These are phyloP conservation scores for Magnaporthiopsis rhizophila DNA, from an alignment of 2,329 filamentous ascomycete species.

Conservation along the genomic window DNA sequence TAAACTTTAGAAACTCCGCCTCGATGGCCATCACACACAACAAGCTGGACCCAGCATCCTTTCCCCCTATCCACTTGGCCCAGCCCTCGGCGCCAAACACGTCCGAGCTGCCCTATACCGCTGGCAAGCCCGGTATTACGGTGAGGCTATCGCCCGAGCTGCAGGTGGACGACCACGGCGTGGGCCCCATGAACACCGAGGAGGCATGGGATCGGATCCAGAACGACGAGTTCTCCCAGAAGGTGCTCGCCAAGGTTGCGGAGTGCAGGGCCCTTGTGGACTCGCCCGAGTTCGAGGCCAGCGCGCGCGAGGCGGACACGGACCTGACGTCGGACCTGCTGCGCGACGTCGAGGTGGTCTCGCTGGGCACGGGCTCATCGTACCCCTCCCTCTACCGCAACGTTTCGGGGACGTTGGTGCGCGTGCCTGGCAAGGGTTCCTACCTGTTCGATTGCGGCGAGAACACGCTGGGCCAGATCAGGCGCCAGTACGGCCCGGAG, in stretches of 20 bases:
- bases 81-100: neutral
- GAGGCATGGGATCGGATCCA: slow-evolving; percentile 23
- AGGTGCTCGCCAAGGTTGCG: slow-evolving; percentile 24
- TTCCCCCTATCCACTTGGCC: slow-evolving; percentile 31
- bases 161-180: slow-evolving; percentile 35
- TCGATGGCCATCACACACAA: slow-evolving; percentile 60
- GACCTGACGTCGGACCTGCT: neutral
- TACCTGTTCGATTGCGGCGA: slow-evolving; percentile 91
- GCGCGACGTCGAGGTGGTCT: slow-evolving; percentile 64
- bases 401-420: slow-evolving; percentile 79
- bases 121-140: slow-evolving; percentile 35
- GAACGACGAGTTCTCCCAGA: slow-evolving; percentile 13
- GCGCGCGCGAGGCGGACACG: slow-evolving; percentile 40
- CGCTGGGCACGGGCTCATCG: slow-evolving; percentile 86
- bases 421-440: slow-evolving; percentile 76
- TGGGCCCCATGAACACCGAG: slow-evolving; percentile 40
- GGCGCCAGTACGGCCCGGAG: slow-evolving; percentile 59
- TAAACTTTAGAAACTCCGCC: slow-evolving; percentile 61
- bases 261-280: slow-evolving; percentile 45
- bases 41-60: slow-evolving; percentile 65
- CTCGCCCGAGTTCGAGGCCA: slow-evolving; percentile 36
- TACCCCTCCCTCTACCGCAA: slow-evolving; percentile 90
- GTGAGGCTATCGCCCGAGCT: slow-evolving; percentile 39
- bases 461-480: slow-evolving; percentile 81
- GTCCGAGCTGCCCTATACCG: slow-evolving; percentile 36